phyloP scores from a whole-genome alignment of 768 basidiomycete genomes.

The Termitomyces sp. region DNA sequence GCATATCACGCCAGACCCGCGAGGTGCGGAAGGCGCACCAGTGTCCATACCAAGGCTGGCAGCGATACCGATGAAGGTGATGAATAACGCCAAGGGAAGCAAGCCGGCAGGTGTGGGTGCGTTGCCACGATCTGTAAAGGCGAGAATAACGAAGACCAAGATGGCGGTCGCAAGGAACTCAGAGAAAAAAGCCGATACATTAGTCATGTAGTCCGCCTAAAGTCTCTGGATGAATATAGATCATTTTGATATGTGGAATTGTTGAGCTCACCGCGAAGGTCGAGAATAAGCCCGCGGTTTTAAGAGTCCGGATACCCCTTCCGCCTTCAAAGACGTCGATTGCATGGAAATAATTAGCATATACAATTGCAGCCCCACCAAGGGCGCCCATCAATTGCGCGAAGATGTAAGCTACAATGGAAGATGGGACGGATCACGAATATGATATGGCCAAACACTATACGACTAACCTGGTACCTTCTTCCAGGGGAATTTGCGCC shows the following conservation, averaged over 20 bases:
- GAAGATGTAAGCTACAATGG: constrained; percentile 38
- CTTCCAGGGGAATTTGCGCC: constrained; percentile 64
- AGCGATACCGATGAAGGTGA: constrained; percentile 53
- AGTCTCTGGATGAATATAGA: neutral
- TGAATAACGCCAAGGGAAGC: constrained; percentile 53
- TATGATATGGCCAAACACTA: no score
- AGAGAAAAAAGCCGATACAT: constrained; percentile 35
- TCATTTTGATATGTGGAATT: neutral
- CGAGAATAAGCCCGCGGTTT: constrained; percentile 50
- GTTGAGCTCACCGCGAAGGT: constrained; percentile 50
- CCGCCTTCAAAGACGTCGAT: constrained; percentile 62
- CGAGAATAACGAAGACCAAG: constrained; percentile 51
- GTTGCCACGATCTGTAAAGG: constrained; percentile 50
- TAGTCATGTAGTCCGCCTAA: constrained; percentile 26
- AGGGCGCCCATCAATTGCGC: constrained; percentile 61
- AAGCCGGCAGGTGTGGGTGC: constrained; percentile 42
- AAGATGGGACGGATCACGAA: neutral
- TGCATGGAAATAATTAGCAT: constrained; percentile 65
- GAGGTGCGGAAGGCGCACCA: constrained; percentile 16
- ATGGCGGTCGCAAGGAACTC: constrained; percentile 59
- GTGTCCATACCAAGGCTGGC: constrained; percentile 61
- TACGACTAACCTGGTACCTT: constrained; percentile 48
- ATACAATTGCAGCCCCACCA: constrained; percentile 51
- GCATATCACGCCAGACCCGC: neutral
- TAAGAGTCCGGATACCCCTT: constrained; percentile 43